Evolutionary conservation across 768 basidiomycete species (phyloP).

Genomic region (Boletus coccyginus): DNA sequence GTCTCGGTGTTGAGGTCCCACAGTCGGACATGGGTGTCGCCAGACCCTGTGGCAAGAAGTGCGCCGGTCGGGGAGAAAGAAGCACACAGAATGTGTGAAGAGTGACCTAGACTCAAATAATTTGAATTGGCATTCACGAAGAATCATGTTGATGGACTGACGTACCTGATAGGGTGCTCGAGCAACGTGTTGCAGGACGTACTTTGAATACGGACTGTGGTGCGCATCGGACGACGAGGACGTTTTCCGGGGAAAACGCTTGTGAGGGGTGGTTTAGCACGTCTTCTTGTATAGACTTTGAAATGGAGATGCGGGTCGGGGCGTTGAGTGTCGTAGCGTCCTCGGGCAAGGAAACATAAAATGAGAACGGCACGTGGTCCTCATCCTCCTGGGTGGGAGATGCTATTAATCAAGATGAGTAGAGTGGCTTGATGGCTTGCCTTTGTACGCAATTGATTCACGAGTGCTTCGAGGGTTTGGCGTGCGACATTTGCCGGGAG

Average conservation of each 20-base stretch:
- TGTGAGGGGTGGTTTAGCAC: constrained; percentile 71
- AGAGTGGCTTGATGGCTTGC: constrained; percentile 40
- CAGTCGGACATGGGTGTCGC: constrained; percentile 87
- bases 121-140: constrained; percentile 4
- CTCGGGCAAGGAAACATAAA: constrained; percentile 77
- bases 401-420: constrained; percentile 6
- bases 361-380: constrained; percentile 89
- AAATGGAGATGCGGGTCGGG: constrained; percentile 78
- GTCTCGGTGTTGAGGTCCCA: constrained; percentile 95
- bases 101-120: constrained; percentile 58
- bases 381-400: constrained; percentile 45
- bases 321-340: constrained; percentile 44
- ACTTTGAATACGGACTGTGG: constrained; percentile 97
- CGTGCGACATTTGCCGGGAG: constrained; percentile 84
- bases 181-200: constrained; percentile 90
- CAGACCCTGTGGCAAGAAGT: constrained; percentile 90
- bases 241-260: constrained; percentile 79
- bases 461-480: constrained; percentile 81
- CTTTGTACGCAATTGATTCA: constrained; percentile 80
- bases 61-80: constrained; percentile 93
- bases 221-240: constrained; percentile 84
- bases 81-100: constrained; percentile 91
- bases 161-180: constrained; percentile 83
- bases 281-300: constrained; percentile 81
- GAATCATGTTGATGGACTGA: constrained; percentile 8